Percentiles rank a stretch among this genome's conserved stretches.
Evolutionary conservation across 371 early-diverging fungal genomes (phyloP).

Genomic region (Synchytrium microbalum): DNA sequence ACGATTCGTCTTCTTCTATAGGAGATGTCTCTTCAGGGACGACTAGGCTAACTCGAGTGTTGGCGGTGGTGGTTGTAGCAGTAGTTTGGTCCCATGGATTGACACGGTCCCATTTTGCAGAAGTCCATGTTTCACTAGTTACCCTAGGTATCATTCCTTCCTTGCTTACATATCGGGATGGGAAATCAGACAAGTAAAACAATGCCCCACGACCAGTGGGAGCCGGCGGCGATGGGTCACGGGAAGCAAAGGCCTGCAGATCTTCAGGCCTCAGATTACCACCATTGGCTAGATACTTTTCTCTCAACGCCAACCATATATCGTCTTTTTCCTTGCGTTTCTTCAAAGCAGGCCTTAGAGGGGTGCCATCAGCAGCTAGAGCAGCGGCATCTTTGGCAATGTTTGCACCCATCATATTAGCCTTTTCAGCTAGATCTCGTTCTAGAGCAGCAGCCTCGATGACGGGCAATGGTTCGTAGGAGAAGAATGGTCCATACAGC

Average conservation of each 20-base stretch:
- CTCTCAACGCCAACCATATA: neutral
- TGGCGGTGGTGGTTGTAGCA: neutral
- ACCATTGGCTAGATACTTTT: neutral
- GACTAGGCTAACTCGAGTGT: neutral
- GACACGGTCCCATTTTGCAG: neutral
- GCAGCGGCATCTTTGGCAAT: neutral
- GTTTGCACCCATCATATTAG: neutral
- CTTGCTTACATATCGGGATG: neutral
- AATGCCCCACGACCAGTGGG: neutral
- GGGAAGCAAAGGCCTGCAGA: neutral
- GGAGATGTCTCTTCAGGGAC: neutral
- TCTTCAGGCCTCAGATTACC: neutral
- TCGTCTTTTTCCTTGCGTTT: neutral
- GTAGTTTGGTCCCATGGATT: neutral
- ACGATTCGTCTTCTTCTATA: neutral
- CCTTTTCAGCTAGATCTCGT: neutral
- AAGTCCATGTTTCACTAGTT: neutral
- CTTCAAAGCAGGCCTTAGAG: neutral
- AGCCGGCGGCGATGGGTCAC: neutral
- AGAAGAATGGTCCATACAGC: constrained; percentile 32
- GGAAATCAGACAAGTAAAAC: neutral
- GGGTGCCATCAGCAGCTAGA: neutral
- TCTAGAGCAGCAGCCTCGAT: constrained; percentile 7
- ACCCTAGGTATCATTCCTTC: neutral
- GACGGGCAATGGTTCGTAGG: constrained; percentile 7